Percentiles rank a stretch among this genome's conserved stretches.
Conservation (phyloP, 2,329 filamentous ascomycete species). For the Huntiella omanensis region DNA sequence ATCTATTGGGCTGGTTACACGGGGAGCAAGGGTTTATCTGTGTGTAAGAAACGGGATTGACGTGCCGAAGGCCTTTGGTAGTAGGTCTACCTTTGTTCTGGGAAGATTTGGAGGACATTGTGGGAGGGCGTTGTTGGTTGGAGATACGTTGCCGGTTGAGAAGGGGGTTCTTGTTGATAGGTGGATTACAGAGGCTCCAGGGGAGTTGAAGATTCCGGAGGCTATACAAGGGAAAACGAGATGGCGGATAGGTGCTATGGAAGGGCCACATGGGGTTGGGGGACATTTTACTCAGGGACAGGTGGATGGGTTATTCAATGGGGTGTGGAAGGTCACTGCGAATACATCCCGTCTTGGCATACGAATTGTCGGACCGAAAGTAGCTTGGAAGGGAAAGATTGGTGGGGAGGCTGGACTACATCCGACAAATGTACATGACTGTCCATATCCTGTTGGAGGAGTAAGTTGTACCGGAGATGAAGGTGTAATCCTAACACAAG, state of each 20-base stretch:
- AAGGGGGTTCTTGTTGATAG: neutral
- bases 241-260: constrained; percentile 20
- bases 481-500: constrained; percentile 21
- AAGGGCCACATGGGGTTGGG: constrained; percentile 22
- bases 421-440: constrained; percentile 24
- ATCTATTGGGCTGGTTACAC: constrained; percentile 14
- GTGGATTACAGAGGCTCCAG: neutral
- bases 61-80: constrained; percentile 19
- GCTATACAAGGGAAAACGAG: neutral
- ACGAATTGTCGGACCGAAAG: constrained; percentile 20
- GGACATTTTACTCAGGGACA: constrained; percentile 19
- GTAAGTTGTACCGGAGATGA: constrained; percentile 26
- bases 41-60: constrained; percentile 19
- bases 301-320: constrained; percentile 16
- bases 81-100: constrained; percentile 18
- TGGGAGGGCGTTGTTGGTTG: constrained; percentile 17
- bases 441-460: constrained; percentile 22
- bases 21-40: constrained; percentile 20
- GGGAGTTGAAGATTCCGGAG: neutral
- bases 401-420: constrained; percentile 23
- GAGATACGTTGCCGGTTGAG: constrained; percentile 17
- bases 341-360: constrained; percentile 24
- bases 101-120: constrained; percentile 19
- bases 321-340: constrained; percentile 21
- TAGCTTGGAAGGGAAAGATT: constrained; percentile 20